A percentile compares a stretch with the other conserved stretches of the same genome.
phyloP scores from a whole-genome alignment of 257 asterid genomes.

The Leptodermis oblonga region DNA sequence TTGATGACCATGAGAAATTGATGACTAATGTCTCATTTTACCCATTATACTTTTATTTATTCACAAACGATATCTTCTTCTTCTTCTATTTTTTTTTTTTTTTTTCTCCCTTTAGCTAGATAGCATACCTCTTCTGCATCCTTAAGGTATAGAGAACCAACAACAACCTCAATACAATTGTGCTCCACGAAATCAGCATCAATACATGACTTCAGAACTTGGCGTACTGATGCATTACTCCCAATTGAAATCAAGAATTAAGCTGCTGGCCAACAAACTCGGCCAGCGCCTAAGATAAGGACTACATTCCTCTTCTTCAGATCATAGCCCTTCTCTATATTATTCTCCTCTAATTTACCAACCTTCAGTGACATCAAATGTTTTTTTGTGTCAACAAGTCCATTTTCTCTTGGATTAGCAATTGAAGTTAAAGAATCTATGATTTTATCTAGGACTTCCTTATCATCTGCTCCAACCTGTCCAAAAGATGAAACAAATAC shows the following conservation, averaged over 20 bases:
- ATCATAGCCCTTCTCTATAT: constrained; percentile 31
- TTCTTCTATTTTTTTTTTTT: too few species aligned
- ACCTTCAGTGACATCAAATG: constrained; percentile 51
- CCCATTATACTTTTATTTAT: background rate
- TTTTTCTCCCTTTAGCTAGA: too few species aligned
- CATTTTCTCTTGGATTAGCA: constrained; percentile 48
- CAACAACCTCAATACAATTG: constrained; percentile 53
- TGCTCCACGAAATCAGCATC: constrained; percentile 42
- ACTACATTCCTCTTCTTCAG: constrained; percentile 38
- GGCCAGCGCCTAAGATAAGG: constrained; percentile 94
- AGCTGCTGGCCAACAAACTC: constrained; percentile 93
- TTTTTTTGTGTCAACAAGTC: constrained; percentile 23
- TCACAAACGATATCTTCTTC: background rate
- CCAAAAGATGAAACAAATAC: too few species aligned
- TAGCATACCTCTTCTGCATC: constrained; percentile 90
- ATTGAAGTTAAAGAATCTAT: constrained; percentile 71
- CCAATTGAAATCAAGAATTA: constrained; percentile 71
- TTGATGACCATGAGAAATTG: background rate
- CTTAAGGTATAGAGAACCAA: constrained; percentile 83
- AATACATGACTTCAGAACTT: constrained; percentile 41
- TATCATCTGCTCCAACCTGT: constrained; percentile 90
- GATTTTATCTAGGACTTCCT: constrained; percentile 55
- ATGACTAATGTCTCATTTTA: background rate
- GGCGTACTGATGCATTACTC: constrained; percentile 32
- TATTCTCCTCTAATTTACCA: constrained; percentile 43